phyloP scores from a whole-genome alignment of 441 rosid genomes.

The Daphne laureola region DNA sequence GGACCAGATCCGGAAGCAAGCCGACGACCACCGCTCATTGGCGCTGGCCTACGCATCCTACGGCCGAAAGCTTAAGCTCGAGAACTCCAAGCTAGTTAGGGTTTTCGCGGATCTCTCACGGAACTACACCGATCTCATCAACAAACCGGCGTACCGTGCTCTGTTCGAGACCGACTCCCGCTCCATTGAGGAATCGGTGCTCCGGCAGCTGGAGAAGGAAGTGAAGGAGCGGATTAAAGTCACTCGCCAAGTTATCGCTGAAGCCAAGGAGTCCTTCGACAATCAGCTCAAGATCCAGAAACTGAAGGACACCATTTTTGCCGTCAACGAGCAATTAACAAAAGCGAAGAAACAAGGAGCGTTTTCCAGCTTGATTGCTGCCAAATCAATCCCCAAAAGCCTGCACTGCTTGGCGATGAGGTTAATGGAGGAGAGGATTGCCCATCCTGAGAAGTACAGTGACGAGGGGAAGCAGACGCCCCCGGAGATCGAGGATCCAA shows the following conservation, averaged over 20 bases:
- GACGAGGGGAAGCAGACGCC: conserved; percentile 60
- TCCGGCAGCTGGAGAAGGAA: conserved; percentile 86
- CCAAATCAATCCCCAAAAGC: conserved; percentile 88
- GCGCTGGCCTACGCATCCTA: conserved; percentile 82
- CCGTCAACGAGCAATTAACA: conserved; percentile 70
- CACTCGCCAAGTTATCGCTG: conserved; percentile 80
- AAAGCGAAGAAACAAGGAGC: conserved; percentile 94
- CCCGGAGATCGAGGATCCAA: conserved; percentile 69
- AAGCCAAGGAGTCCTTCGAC: conserved; percentile 89
- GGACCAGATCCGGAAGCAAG: conserved; percentile 92
- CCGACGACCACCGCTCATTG: conserved; percentile 76
- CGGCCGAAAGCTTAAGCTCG: conserved; percentile 93
- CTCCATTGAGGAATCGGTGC: conserved; percentile 56
- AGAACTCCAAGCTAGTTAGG: conserved; percentile 83
- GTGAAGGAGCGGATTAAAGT: conserved; percentile 82
- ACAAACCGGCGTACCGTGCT: conserved; percentile 52
- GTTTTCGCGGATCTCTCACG: conserved; percentile 81
- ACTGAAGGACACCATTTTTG: conserved; percentile 80
- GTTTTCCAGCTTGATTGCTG: conserved; percentile 84
- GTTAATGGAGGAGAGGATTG: conserved; percentile 88
- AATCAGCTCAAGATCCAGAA: conserved; percentile 94
- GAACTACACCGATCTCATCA: conserved; percentile 72
- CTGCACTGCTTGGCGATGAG: conserved; percentile 91
- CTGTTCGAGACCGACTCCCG: conserved; percentile 53
- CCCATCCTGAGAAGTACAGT: conserved; percentile 66